A percentile compares a stretch with the other conserved stretches of the same genome.
These are phyloP conservation scores for Neurospora sp. DNA, from an alignment of 495 filamentous ascomycete species.

Conservation along the genomic window DNA sequence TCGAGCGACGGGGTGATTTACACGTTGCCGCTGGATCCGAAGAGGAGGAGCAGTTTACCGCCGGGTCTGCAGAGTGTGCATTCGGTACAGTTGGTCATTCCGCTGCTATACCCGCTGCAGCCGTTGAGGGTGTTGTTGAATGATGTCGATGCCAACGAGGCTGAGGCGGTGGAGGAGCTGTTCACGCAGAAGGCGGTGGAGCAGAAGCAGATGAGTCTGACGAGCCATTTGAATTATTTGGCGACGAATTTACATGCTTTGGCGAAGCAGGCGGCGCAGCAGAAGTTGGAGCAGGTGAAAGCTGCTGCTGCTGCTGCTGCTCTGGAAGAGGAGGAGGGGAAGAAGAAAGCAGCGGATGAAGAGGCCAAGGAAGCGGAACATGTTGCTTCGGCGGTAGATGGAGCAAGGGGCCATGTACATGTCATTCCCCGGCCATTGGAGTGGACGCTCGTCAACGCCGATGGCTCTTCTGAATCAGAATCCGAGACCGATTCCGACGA, in stretches of 20 bases:
- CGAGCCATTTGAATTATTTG: slow-evolving; percentile 69
- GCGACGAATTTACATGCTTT: slow-evolving; percentile 62
- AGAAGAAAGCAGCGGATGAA: background rate
- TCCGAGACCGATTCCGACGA: slow-evolving; percentile 22
- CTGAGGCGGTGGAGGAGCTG: slow-evolving; percentile 48
- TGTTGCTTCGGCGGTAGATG: slow-evolving; percentile 15
- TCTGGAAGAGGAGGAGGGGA: background rate
- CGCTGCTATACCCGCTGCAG: slow-evolving; percentile 63
- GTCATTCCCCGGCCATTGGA: slow-evolving; percentile 76
- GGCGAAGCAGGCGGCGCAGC: slow-evolving; percentile 37
- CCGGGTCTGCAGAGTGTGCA: slow-evolving; percentile 51
- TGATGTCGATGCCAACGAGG: slow-evolving; percentile 50
- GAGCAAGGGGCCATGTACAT: slow-evolving; percentile 54
- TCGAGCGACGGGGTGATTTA: slow-evolving; percentile 60
- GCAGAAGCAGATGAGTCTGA: slow-evolving; percentile 51
- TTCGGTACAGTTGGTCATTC: slow-evolving; percentile 59
- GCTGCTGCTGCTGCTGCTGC: background rate
- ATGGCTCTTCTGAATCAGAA: slow-evolving; percentile 16
- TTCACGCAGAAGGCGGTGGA: slow-evolving; percentile 52
- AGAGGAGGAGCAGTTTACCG: slow-evolving; percentile 52
- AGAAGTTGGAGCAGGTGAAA: slow-evolving; percentile 2
- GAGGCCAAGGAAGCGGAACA: slow-evolving; percentile 21
- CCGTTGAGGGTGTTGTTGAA: slow-evolving; percentile 55
- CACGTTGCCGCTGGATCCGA: slow-evolving; percentile 62
- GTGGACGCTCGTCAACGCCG: slow-evolving; percentile 46